Conservation (phyloP, 2,329 filamentous ascomycete species). For the Canariomyces notabilis region DNA sequence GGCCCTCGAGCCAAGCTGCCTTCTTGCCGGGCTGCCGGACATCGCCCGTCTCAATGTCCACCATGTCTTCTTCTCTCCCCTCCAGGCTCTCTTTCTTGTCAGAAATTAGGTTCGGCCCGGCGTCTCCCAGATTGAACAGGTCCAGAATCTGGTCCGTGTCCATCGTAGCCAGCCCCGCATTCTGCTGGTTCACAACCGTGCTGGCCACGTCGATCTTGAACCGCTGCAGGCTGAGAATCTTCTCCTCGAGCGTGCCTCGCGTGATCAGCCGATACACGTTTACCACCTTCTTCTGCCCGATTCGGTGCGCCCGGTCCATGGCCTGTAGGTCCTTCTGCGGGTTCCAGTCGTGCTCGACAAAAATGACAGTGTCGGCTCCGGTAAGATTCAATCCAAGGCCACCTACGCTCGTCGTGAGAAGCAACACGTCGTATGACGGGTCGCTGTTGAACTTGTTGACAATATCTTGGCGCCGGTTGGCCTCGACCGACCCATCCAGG, state of each 20-base stretch:
- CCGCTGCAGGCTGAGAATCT: conserved; percentile 94
- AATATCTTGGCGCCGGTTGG: conserved; percentile 90
- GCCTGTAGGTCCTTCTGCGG: conserved; percentile 97
- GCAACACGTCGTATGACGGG: conserved; percentile 88
- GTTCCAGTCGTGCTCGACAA: conserved; percentile 99
- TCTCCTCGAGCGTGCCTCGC: conserved; percentile 92
- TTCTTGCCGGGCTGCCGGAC: conserved; percentile 94
- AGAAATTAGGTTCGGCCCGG: conserved; percentile 60
- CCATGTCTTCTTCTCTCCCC: conserved; percentile 75
- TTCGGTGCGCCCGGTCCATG: conserved; percentile 97
- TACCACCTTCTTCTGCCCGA: conserved; percentile 99
- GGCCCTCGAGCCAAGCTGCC: conserved; percentile 81
- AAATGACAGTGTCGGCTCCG: conserved; percentile 96
- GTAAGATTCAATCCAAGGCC: conserved; percentile 92
- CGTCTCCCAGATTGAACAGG: conserved; percentile 85
- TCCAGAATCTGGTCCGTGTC: conserved; percentile 98
- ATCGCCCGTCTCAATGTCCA: conserved; percentile 87
- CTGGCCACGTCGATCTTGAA: conserved; percentile 99
- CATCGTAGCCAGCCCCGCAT: conserved; percentile 90
- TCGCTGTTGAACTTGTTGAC: conserved; percentile 99
- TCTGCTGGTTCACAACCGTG: conserved; percentile 98
- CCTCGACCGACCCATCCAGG: conserved; percentile 90
- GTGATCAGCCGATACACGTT: conserved; percentile 98
- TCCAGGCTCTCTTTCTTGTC: conserved; percentile 56
- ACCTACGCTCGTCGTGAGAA: conserved; percentile 92